Base-by-base conservation (phyloP, 2,329 filamentous ascomycete species). In the Lasiodiplodia hormozganensis region DNA sequence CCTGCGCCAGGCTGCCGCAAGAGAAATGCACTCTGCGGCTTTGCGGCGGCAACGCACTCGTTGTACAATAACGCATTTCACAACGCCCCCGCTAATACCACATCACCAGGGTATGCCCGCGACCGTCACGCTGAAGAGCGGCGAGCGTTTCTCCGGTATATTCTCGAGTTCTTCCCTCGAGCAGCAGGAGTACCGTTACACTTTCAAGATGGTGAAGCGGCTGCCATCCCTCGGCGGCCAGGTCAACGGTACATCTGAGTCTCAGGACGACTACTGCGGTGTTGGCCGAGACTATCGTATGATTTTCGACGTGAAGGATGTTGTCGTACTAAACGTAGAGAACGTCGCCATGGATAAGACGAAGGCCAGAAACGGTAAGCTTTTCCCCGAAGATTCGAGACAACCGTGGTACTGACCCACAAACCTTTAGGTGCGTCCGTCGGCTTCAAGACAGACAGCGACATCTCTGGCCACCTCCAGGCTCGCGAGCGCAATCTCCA, bases 361-460 rank as follows among this genome's bases (percentile, higher is more conserved):
- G 40, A 86, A 85, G 75, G 77, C 81, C 62, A 83, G 85, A 62
- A 91, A 90, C 80, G 88, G 88, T 90, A 82, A 70, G 80, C 73
- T n/a, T 49, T 31, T 6, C 12, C 18, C 18, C 25, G 12, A 8
- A 8, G 28, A 36, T 18, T 14, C 8, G 18, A 28, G 31, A 25
- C 14, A 11, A 5, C 53, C 43, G 31, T 12, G 18, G 31, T 36
- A 43, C 56, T 68, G 31, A 68, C 57, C 36, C 70, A 21, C 7
- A 56, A 28, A 34, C 57, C 31, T 71, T 11, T 28, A 96, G 92
- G 91, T 71, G 85, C 86, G 73, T 83, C 88, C 52, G 81, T 86
- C 68, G 87, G 85, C 28, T 97, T 98, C 82, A 90, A 91, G 71
- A 98, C 95, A 28, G 95, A 98, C 77, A 85, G 88, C 40, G 93